Evolutionary conservation across 2,329 filamentous ascomycete species (phyloP).

Genomic region (Aspergillus melleus): DNA sequence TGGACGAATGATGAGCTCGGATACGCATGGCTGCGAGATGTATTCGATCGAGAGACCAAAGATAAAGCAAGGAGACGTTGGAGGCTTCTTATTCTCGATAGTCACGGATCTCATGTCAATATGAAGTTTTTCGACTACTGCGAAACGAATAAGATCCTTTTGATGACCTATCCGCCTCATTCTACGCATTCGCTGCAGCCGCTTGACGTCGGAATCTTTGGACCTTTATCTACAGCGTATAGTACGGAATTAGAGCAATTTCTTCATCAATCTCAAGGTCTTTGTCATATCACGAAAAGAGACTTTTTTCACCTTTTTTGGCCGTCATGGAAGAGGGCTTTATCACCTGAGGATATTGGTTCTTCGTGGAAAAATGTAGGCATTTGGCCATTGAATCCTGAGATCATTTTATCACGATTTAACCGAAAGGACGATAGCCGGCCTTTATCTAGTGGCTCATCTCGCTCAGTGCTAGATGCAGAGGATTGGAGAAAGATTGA

Average conservation of each 20-base stretch:
- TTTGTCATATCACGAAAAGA: neutral
- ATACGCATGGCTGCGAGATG: neutral
- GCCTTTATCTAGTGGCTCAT: neutral
- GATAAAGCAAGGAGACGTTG: neutral
- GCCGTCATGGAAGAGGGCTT: too few species aligned
- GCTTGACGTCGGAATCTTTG: slow-evolving; percentile 9
- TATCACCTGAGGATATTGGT: too few species aligned
- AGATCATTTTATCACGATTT: too few species aligned
- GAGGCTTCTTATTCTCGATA: slow-evolving; percentile 9
- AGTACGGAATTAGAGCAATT: slow-evolving; percentile 1
- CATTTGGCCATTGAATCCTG: too few species aligned
- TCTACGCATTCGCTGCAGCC: slow-evolving; percentile 9
- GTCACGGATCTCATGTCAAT: slow-evolving; percentile 11
- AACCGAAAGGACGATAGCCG: too few species aligned
- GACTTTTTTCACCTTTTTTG: too few species aligned
- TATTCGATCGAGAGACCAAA: slow-evolving; percentile 7
- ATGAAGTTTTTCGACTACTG: slow-evolving; percentile 11
- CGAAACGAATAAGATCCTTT: slow-evolving; percentile 8
- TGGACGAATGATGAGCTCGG: slow-evolving; percentile 8
- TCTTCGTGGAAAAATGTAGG: too few species aligned
- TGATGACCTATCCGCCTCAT: slow-evolving; percentile 5
- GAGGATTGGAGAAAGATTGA: slow-evolving; percentile 1
- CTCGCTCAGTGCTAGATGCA: neutral
- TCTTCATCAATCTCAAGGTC: neutral
- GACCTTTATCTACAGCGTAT: slow-evolving; percentile 1